Evolutionary conservation across 768 basidiomycete species (phyloP), one percentile per base, ranked within the genome.

Genomic region (Russula dissimulans): DNA sequence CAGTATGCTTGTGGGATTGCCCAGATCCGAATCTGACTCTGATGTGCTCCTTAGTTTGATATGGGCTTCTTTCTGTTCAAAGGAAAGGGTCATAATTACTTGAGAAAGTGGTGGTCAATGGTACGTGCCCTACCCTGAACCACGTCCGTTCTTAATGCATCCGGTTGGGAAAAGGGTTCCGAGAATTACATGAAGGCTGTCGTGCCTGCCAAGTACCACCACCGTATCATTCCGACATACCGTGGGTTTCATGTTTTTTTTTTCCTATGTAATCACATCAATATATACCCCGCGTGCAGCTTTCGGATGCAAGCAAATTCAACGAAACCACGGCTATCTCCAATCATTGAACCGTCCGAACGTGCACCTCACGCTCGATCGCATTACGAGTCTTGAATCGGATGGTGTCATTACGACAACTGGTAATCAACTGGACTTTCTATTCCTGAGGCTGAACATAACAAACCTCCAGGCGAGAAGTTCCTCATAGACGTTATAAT

Each of bases 291-390:
- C 9, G 9, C 41, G 15, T 52, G 3, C 43, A 82, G 81, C 77
- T 43, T 73, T 78, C 17, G 84, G 84, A 32, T 86, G 83, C 69
- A 85, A 81, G 70, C 77, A 85, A 43, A 77, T 85, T 26, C 78
- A 86, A 18, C 75, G 79, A 59, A 81, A 87, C 66, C 79, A 80
- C 3, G 77, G 77, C 32, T 85, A 84, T 67, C 76, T 86, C 15
- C 67, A 76, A 11, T 73, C 75, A 22, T 69, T 86, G 54, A 71
- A 79, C 53, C 73, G 72, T 49, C 73, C 79, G 1, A 85, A 86
- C 67, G 78, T 85, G 41, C 70, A 71, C 41, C 63, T 85, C 39
- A 69, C 67, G 29, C 83, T 61, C 78, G 78, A 79, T 78, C 36
- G 68, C 61, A 80, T 84, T 49, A 74, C 76, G 36, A 67, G 69